Evolutionary conservation across 75 land plant species (phyloP), one percentile per base, ranked within the genome.

Genomic region (Sequoiadendron giganteum): DNA sequence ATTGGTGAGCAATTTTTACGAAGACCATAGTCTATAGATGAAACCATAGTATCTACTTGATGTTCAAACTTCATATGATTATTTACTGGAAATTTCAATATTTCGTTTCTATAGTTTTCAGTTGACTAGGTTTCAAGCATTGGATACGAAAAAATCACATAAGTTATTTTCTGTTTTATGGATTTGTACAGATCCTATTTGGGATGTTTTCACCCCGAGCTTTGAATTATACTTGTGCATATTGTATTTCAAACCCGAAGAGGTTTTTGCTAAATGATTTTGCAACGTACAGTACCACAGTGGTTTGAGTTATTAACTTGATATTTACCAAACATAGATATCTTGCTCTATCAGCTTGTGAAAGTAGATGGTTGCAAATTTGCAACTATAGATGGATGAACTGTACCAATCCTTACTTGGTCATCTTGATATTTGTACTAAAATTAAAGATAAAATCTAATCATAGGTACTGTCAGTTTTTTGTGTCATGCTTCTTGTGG

Each of bases 1-100:
- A 94, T 98, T 91, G 99, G 99, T 97, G 87, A 55, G 94, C 90
- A 40, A n/a, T 85, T 72, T 81, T 79, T 73, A 40, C 39, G 2
- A 80, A 40, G 9, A 36, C n/a, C 2, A 21, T 8, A 21, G 28
- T 40, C 47, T 40, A 38, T 2, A 77, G 43, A 80, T 43, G 84
- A 82, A 21, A 28, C 42, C 13, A 25, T 48, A 82, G 49, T 13
- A 82, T 13, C 25, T 82, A 18, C 48, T 82, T 28, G 48, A 3
- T 9, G 18, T 82, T 82, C 38, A 36, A 36, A 36, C 38, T 36
- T 36, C 28, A 82, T 45, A 45, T 82, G 84, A 25, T 45, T 82
- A 45, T 82, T 25, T 28, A 45, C 84, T 82, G 84, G 32, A 25
- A 25, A 80, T 25, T 38, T 80, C 9, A 25, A 9, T 5, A 5